Base-by-base conservation (phyloP, 441 rosid genomes). In the Raphanus hybrid region DNA sequence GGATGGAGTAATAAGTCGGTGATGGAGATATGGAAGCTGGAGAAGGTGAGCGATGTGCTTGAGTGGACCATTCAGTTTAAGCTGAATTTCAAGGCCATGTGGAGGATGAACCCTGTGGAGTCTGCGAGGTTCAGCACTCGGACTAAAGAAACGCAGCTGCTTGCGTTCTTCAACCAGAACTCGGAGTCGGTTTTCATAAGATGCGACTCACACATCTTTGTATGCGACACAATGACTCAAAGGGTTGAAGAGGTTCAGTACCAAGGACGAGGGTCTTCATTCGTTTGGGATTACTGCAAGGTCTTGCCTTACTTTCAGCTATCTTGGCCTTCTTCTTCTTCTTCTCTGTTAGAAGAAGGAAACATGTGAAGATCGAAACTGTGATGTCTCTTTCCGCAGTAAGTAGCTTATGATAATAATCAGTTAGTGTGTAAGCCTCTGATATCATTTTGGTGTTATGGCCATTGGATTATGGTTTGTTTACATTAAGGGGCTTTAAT, bases 1-100 rank as follows among this genome's bases (percentile, higher is more conserved):
- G 91, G 91, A 59, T 75, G 87, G 85, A 89, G 90, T 78, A 78
- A 73, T 59, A 83, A 76, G 65, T 67, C 83, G 0, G 81, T 81
- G 9, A 61, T 85, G 83, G 84, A 87, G 83, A 82, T 89, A 77
- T 89, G 90, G 89, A 85, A 84, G 76, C 88, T 87, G 54, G 76
- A 78, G 48, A 82, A 77, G 58, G 86, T 75, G 52, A 37, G 57
- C 16, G 45, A 16, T 54, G 50, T 50, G 32, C 29, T 32, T 65
- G 7, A 57, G 7, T 89, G 93, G 91, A 84, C 54, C 37, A 27
- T 81, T 82, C 84, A 78, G 52, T 76, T 68, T 71, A 84, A 69
- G 72, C 26, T 84, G 80, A 86, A 63, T 64, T 89, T 87, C 82
- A 86, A 82, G 82, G 62, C 16, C 23, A 75, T 85, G 84, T 87